Base-by-base conservation (phyloP, 495 filamentous ascomycete species). In the Talaromyces ruber region DNA sequence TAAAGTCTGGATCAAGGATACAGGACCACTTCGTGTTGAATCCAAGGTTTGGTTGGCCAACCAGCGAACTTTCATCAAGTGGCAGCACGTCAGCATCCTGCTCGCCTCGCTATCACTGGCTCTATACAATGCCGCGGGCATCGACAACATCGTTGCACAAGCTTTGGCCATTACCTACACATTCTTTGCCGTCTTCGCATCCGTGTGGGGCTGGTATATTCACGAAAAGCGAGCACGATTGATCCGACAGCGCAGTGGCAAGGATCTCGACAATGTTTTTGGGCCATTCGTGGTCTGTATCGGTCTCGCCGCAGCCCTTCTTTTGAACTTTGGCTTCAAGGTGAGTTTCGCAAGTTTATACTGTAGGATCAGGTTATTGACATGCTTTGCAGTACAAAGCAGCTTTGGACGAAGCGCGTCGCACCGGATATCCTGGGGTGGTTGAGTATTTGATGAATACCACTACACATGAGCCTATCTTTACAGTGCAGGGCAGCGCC, bases 41-140 rank as follows among this genome's bases (percentile, higher is more conserved):
- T 90, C 90, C 45, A 98, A 98, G 74, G 93, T 98, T 6, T 98
- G 94, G 93, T 88, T 98, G 34, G 94, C 94, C 55, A 98, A 98
- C 71, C 91, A 98, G 76, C 85, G 94, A 52, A 98, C 94, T 0
- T 98, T 96, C 68, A 85, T 98, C 71, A 97, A 96, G 71, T 98
- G 94, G 94, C 88, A 97, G 72, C 92, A 98, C 69, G 89, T 98
- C 65, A 87, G 84, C 59, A 81, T 98, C 25, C 79, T 98, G 28
- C 84, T 98, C 7, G 92, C 91, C 9, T 85, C 84, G 25, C 72
- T 98, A 29, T 89, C 90, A 3, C 76, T 98, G 25, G 90, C 86
- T 45, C 76, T 98, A 30, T 97, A 92, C 74, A 94, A 93, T 67
- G 91, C 94, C 0, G 88, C 92, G 12, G 88, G 90, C 24, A 75